Conservation (phyloP, 192 early-diverging fungal genomes). For the Coemansia sp. region DNA sequence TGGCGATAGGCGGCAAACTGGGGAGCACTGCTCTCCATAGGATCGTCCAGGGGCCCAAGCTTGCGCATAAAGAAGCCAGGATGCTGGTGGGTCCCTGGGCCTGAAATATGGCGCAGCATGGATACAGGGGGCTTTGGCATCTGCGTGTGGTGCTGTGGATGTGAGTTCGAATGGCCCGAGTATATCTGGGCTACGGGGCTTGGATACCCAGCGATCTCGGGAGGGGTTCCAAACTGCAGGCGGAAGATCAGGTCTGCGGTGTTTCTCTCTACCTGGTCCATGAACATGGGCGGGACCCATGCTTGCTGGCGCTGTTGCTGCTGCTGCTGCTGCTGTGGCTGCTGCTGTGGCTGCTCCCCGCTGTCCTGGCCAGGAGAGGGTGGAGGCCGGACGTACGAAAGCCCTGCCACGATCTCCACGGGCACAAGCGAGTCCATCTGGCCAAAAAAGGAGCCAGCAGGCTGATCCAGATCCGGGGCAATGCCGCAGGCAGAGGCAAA, state of each 20-base stretch:
- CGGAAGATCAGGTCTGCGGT: slow-evolving; percentile 26
- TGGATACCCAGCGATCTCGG: background rate
- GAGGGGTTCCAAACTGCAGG: slow-evolving; percentile 14
- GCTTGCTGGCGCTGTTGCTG: slow-evolving; percentile 1
- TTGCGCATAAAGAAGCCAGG: slow-evolving; percentile 11
- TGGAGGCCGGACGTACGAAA: slow-evolving; percentile 14
- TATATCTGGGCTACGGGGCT: background rate
- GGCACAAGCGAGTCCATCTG: slow-evolving; percentile 18
- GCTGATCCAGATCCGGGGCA: slow-evolving; percentile 36
- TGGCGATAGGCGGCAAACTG: slow-evolving; percentile 44
- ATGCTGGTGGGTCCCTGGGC: slow-evolving; percentile 15
- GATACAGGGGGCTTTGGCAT: slow-evolving; percentile 13
- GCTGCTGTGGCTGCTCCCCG: background rate
- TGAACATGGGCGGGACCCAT: slow-evolving; percentile 17
- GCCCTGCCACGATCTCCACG: slow-evolving; percentile 17
- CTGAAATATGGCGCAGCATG: slow-evolving; percentile 17
- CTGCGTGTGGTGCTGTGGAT: background rate
- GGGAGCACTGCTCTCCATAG: slow-evolving; percentile 23
- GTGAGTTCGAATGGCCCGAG: slow-evolving; percentile 1
- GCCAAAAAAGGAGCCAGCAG: slow-evolving; percentile 35
- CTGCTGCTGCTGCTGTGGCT: background rate
- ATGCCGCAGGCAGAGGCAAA: slow-evolving; percentile 41
- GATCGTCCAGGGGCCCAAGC: slow-evolving; percentile 17
- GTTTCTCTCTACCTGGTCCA: slow-evolving; percentile 33
- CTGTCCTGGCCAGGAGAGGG: background rate